Percentiles rank a stretch among this genome's conserved stretches.
Conservation (phyloP, 202 grass and related monocot genomes). For the Elaeis oleifera region DNA sequence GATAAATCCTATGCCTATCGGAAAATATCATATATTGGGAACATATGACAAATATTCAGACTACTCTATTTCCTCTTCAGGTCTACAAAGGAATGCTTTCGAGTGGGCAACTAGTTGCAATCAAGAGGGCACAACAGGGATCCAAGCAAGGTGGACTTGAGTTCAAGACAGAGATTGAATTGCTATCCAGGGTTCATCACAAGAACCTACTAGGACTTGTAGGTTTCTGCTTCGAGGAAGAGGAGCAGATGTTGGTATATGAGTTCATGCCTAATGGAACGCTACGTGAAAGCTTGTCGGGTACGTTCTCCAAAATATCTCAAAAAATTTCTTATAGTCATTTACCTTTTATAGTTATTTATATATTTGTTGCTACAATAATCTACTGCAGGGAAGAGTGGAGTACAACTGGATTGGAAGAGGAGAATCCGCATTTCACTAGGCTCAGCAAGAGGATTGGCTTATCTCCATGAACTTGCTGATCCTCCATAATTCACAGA, state of each 20-base stretch:
- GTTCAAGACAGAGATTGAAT: slow-evolving; percentile 97
- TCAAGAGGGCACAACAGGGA: slow-evolving; percentile 79
- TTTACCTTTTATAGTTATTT: slow-evolving; percentile 5
- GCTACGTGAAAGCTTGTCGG: slow-evolving; percentile 67
- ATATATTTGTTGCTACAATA: not conserved
- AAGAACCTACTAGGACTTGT: slow-evolving; percentile 87
- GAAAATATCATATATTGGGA: too few relatives aligned
- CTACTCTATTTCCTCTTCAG: slow-evolving; percentile 20
- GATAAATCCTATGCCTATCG: not conserved
- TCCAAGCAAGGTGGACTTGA: slow-evolving; percentile 85
- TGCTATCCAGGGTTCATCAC: slow-evolving; percentile 98
- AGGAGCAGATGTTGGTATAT: slow-evolving; percentile 96
- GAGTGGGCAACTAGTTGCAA: slow-evolving; percentile 67
- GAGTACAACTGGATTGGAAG: slow-evolving; percentile 72
- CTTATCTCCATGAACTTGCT: slow-evolving; percentile 89
- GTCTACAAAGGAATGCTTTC: slow-evolving; percentile 74
- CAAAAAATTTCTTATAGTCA: not conserved
- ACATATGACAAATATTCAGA: too few relatives aligned
- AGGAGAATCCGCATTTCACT: slow-evolving; percentile 68
- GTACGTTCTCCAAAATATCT: slow-evolving; percentile 21
- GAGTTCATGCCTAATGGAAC: slow-evolving; percentile 81
- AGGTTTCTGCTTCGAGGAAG: slow-evolving; percentile 96
- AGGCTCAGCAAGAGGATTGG: slow-evolving; percentile 66
- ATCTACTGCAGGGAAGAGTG: slow-evolving; percentile 55
- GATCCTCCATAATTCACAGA: slow-evolving; percentile 92